A percentile compares a stretch with the other conserved stretches of the same genome.
phyloP scores from a whole-genome alignment of 495 filamentous ascomycete genomes.

The Aspergillus incahuasiensis region DNA sequence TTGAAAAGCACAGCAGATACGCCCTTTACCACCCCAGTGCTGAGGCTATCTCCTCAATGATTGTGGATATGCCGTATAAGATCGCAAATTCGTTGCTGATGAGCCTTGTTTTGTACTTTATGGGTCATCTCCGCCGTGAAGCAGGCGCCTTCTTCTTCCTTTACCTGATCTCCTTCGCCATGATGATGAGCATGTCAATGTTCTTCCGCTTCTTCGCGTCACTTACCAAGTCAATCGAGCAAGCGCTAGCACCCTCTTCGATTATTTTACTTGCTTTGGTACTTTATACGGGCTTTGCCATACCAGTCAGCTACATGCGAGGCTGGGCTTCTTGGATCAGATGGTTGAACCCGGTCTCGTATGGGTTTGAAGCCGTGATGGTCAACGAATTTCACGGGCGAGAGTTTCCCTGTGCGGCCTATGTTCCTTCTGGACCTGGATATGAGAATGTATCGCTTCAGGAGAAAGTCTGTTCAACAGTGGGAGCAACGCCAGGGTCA shows the following conservation, averaged over 20 bases:
- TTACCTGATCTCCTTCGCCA: constrained; percentile 51
- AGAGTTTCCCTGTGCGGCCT: constrained; percentile 51
- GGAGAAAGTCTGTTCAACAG: constrained; percentile 38
- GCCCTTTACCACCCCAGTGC: constrained; percentile 64
- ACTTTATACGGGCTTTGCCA: constrained; percentile 33
- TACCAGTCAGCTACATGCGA: constrained; percentile 32
- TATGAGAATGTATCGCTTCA: constrained; percentile 16
- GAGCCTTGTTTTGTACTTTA: constrained; percentile 59
- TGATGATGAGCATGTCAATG: constrained; percentile 57
- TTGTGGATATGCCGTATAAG: constrained; percentile 59
- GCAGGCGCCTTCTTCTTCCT: constrained; percentile 56
- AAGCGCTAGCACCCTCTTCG: constrained; percentile 48
- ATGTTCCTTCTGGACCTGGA: constrained; percentile 47
- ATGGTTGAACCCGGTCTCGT: constrained; percentile 66
- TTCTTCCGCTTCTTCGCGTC: constrained; percentile 51
- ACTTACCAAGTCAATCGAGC: constrained; percentile 43
- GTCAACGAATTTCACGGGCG: constrained; percentile 52
- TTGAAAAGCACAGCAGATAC: constrained; percentile 65
- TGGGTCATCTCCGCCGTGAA: constrained; percentile 49
- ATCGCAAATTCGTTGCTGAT: constrained; percentile 47
- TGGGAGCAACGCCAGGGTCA: constrained; percentile 42
- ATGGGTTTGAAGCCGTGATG: constrained; percentile 36
- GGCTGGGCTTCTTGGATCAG: constrained; percentile 37
- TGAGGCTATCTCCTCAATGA: constrained; percentile 57
- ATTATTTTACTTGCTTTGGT: constrained; percentile 44